Base-by-base conservation (phyloP, 495 filamentous ascomycete species). In the Xylaria telfairii region DNA sequence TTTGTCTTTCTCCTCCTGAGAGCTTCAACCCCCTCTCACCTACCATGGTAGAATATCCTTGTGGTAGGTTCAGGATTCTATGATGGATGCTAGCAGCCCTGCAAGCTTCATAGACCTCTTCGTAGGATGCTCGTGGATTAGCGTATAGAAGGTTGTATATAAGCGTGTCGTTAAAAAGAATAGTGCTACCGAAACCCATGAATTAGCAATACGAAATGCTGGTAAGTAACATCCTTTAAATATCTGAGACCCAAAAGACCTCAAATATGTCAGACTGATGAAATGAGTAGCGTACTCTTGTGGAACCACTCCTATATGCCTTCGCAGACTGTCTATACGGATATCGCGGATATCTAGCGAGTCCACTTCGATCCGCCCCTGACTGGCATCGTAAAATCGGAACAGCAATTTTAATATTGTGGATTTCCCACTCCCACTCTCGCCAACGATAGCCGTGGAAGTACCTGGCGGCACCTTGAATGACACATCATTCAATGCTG, bases 101-200 rank as follows among this genome's bases (percentile, higher is more conserved):
- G 75, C 92, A 95, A 5, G 93, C 92, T 32, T 86, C 87, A 71
- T 86, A 92, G 5, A 95, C 90, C 44, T 93, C 85, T 75, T 92
- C 91, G 67, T 95, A 88, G 1, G 90, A 88, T 21, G 89, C 92
- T 37, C 83, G 71, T 41, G 88, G 91, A 72, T 92, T 92, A 34
- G 92, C 92, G 77, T 95, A 95, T 78, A 89, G 92, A 61, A 95
- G 78, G 74, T 95, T 95, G 80, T 95, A 80, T 92, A 95, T 95
- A 60, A 95, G 73, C 0, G 90, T 90, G 77, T 95, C 92, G 39
- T 64, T 64, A 8, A 47, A 47, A 13, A 46, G 26, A 34, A 62
- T 62, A 3, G 59, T 42, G 7, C 51, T 56, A 56, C 17, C 13
- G 9, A 56, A 17, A 32, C 1, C 21, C 9, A 1, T 1, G 17